These are phyloP conservation scores for Fonsecaea multimorphosa DNA, from an alignment of 2,329 filamentous ascomycete species.

Conservation along the genomic window DNA sequence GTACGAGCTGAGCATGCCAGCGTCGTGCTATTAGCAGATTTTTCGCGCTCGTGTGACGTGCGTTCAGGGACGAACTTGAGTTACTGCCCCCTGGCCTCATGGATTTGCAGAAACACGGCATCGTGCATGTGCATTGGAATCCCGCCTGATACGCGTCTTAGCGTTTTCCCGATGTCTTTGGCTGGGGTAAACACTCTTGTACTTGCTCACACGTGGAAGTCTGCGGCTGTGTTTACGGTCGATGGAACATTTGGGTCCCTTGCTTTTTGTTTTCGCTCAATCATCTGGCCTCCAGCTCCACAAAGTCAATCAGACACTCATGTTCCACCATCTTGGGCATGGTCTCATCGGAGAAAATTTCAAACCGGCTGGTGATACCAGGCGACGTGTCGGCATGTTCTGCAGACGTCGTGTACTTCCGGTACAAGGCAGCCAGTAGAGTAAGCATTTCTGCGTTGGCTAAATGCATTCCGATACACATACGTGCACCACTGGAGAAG, in stretches of 20 bases:
- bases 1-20: not conserved
- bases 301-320: constrained; percentile 38
- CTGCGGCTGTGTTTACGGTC: not conserved
- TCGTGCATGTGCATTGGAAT: constrained; percentile 27
- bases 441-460: constrained; percentile 61
- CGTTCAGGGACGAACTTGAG: constrained; percentile 5
- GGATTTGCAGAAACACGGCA: constrained; percentile 17
- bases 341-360: constrained; percentile 43
- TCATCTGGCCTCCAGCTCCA: constrained; percentile 14
- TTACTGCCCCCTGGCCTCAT: constrained; percentile 7
- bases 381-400: constrained; percentile 40
- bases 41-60: constrained; percentile 22
- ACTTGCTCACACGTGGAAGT: not conserved
- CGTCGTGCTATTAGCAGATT: not conserved
- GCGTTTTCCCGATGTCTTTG: not conserved
- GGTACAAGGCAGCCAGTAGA: constrained; percentile 54
- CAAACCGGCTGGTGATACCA: constrained; percentile 43
- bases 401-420: constrained; percentile 49
- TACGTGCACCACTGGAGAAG: constrained; percentile 50
- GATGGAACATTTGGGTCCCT: not conserved
- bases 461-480: constrained; percentile 52
- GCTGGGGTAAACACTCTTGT: not conserved
- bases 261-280: not conserved
- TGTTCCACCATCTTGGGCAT: constrained; percentile 38
- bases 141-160: constrained; percentile 21